A percentile compares a stretch with the other conserved stretches of the same genome.
Evolutionary conservation across 805 yeast species (phyloP).

Genomic region (Torulaspora gathmanii): DNA sequence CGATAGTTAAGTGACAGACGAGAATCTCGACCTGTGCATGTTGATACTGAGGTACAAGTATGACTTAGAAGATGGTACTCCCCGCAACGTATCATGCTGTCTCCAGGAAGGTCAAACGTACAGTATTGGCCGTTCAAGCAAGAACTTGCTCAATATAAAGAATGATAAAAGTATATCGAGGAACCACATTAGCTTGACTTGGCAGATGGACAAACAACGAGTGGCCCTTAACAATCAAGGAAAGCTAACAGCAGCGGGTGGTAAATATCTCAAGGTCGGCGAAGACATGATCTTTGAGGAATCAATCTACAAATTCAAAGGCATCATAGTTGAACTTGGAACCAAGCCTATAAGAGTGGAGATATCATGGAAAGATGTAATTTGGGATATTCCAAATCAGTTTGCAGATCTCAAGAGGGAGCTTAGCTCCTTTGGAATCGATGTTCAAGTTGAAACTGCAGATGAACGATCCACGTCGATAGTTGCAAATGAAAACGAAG

Average conservation of each 20-base stretch:
- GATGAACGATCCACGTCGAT: conserved; percentile 3
- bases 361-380: conserved; percentile 12
- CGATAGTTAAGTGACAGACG: background rate
- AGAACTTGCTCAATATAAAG: conserved; percentile 26
- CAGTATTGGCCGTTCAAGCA: conserved; percentile 32
- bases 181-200: conserved; percentile 24
- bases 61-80: conserved; percentile 19
- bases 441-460: background rate
- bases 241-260: conserved; percentile 26
- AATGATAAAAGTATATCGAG: conserved; percentile 36
- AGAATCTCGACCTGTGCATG: conserved; percentile 16
- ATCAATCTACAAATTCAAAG: background rate
- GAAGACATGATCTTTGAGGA: conserved; percentile 14
- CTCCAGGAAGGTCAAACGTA: conserved; percentile 14
- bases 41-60: conserved; percentile 27
- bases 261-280: conserved; percentile 16
- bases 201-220: conserved; percentile 13
- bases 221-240: conserved; percentile 23
- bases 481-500: background rate
- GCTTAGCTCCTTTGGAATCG: conserved; percentile 6
- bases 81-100: conserved; percentile 15
- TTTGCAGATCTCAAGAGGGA: background rate
- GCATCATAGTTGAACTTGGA: conserved; percentile 17
- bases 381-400: conserved; percentile 17
- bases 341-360: conserved; percentile 22